Base-by-base conservation (phyloP, 441 rosid genomes). In the Populus trichocarpa region DNA sequence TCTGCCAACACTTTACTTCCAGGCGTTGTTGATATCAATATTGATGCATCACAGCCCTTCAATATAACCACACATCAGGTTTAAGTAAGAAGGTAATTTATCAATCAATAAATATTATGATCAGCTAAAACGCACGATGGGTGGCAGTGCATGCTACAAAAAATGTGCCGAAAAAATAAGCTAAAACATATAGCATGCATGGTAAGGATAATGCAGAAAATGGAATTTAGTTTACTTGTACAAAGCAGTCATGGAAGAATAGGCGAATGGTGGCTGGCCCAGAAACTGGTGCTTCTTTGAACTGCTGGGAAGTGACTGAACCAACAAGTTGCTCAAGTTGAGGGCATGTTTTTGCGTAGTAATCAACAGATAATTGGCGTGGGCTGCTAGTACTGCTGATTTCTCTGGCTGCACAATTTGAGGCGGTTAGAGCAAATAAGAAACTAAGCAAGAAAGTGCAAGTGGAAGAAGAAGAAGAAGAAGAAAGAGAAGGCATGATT, bases 1-100 rank as follows among this genome's bases (percentile, higher is more conserved):
- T 94, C 97, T 88, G 16, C 88, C 73, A 38, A 75, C 18, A 33
- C 81, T 67, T 83, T 89, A 85, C 87, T 85, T 81, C 94, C 95
- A 9, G 88, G 86, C 73, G 80, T 75, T 23, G 94, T 85, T 68
- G 88, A 84, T 83, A 89, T 88, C 78, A 93, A 89, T 67, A 93
- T 59, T 2, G 97, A 94, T 20, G 86, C 98, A 61, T 94, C 95
- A 4, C 96, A 92, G 1, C 97, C 98, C 98, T 94, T 77, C 83
- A 77, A 66, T 14, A 63, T 18, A 6, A 18, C 2, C 61, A 18
- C 61, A 18, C 9, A 53, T 53, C 61, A 53, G 0, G 6, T 46
- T 14, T 46, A 14, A 46, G 57, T 4, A 13, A 14, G 57, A 13
- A 46, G 59, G 61, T 53, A 16, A 53, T 50, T 50, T 50, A 33